phyloP scores from a whole-genome alignment of 768 basidiomycete genomes.

The Nidula microcarpa region DNA sequence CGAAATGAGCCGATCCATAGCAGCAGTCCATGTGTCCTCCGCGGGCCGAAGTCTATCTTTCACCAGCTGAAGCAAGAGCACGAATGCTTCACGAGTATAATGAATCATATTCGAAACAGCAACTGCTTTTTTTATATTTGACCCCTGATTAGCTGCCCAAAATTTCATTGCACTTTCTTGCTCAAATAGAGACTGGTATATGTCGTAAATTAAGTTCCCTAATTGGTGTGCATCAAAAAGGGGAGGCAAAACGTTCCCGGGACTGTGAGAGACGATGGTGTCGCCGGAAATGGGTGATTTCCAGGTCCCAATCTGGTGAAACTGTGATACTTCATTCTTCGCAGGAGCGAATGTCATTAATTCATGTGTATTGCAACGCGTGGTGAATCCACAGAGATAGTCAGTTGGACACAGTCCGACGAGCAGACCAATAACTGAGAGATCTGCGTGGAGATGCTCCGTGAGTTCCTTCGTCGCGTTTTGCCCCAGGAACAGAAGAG shows the following conservation, averaged over 20 bases:
- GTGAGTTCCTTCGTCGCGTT: slow-evolving; percentile 27
- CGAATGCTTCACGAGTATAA: slow-evolving; percentile 28
- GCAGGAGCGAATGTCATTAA: slow-evolving; percentile 9
- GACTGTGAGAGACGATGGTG: slow-evolving; percentile 3
- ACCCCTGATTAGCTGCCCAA: slow-evolving; percentile 5
- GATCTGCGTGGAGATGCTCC: slow-evolving; percentile 24
- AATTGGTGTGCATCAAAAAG: slow-evolving; percentile 21
- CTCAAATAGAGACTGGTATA: slow-evolving; percentile 35
- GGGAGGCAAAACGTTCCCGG: slow-evolving; percentile 2
- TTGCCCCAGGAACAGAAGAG: slow-evolving; percentile 21
- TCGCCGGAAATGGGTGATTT: slow-evolving; percentile 24
- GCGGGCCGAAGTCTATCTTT: slow-evolving; percentile 9
- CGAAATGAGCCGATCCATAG: slow-evolving; percentile 20
- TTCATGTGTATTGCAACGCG: slow-evolving; percentile 32
- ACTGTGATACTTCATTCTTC: slow-evolving; percentile 15
- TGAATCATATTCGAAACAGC: slow-evolving; percentile 12
- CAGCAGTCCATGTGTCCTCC: slow-evolving; percentile 17
- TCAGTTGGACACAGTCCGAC: slow-evolving; percentile 29
- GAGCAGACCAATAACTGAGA: slow-evolving; percentile 27
- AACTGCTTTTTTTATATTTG: slow-evolving; percentile 11
- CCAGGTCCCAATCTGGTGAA: slow-evolving; percentile 34
- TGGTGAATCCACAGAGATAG: slow-evolving; percentile 29
- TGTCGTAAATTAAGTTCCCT: slow-evolving; percentile 29
- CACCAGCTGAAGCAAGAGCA: slow-evolving; percentile 21
- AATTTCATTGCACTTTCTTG: slow-evolving; percentile 19